These are phyloP conservation scores for Elongisporangium prolatum DNA, from an alignment of 352 stramenopile species.

Conservation along the genomic window DNA sequence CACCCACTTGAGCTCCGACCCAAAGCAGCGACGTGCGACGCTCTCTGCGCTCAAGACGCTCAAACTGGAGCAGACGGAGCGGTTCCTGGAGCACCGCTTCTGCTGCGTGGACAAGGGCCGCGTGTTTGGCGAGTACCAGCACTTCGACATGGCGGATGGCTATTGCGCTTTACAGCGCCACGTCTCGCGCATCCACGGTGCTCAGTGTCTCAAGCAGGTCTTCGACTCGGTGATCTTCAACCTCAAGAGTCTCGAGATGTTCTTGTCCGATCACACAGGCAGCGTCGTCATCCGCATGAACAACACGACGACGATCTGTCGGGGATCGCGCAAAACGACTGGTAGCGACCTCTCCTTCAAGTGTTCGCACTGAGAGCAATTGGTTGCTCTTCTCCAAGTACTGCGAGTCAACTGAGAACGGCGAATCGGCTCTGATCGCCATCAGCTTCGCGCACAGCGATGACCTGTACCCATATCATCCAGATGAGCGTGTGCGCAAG, in stretches of 20 bases:
- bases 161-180: slow-evolving; percentile 23
- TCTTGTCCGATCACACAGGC: slow-evolving; percentile 31
- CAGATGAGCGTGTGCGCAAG: slow-evolving; percentile 13
- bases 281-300: slow-evolving; percentile 34
- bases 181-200: slow-evolving; percentile 23
- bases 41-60: slow-evolving; percentile 5
- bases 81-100: slow-evolving; percentile 9
- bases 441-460: slow-evolving; percentile 25
- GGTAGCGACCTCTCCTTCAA: slow-evolving; percentile 24
- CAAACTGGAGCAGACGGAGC: slow-evolving; percentile 10
- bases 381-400: slow-evolving; percentile 30
- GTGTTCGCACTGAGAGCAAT: slow-evolving; percentile 37
- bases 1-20: slow-evolving; percentile 8
- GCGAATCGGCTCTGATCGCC: background rate
- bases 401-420: background rate
- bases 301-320: slow-evolving; percentile 14
- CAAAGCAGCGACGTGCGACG: slow-evolving; percentile 5
- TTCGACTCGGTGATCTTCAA: slow-evolving; percentile 30
- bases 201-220: slow-evolving; percentile 23
- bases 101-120: slow-evolving; percentile 6
- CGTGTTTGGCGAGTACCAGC: slow-evolving; percentile 23
- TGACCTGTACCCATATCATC: slow-evolving; percentile 29
- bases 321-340: slow-evolving; percentile 27
- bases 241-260: slow-evolving; percentile 36
- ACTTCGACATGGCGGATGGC: slow-evolving; percentile 19